phyloP scores from a whole-genome alignment of 2,329 filamentous ascomycete genomes.

The Colletotrichum endophyticum region DNA sequence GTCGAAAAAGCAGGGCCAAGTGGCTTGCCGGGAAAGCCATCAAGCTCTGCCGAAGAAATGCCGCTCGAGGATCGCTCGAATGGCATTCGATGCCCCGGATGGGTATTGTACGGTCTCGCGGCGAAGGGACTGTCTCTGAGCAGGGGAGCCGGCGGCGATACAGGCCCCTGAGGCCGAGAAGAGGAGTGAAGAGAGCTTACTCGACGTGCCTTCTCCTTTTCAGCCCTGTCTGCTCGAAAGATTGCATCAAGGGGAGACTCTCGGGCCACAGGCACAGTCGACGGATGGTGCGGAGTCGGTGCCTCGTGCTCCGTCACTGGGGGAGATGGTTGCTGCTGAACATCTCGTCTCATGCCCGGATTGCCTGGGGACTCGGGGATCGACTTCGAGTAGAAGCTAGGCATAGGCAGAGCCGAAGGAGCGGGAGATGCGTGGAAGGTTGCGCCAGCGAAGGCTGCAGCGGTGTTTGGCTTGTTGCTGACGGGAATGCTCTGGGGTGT shows the following conservation, averaged over 20 bases:
- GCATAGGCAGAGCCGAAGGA: slow-evolving; percentile 86
- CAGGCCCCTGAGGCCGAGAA: slow-evolving; percentile 42
- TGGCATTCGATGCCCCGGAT: slow-evolving; percentile 12
- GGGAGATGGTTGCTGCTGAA: slow-evolving; percentile 52
- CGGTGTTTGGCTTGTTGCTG: slow-evolving; percentile 49
- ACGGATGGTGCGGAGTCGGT: slow-evolving; percentile 46
- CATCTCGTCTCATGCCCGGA: slow-evolving; percentile 32
- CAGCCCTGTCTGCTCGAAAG: slow-evolving; percentile 85
- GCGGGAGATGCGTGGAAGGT: slow-evolving; percentile 96
- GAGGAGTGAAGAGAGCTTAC: slow-evolving; percentile 54
- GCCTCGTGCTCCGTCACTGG: slow-evolving; percentile 59
- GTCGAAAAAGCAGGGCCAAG: slow-evolving; percentile 74
- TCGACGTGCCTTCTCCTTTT: slow-evolving; percentile 67
- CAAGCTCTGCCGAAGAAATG: slow-evolving; percentile 73
- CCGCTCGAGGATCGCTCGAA: slow-evolving; percentile 35
- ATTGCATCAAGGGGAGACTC: slow-evolving; percentile 88
- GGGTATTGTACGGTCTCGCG: slow-evolving; percentile 9
- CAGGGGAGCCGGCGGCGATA: slow-evolving; percentile 56
- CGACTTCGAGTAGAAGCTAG: slow-evolving; percentile 82
- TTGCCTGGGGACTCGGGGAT: slow-evolving; percentile 66
- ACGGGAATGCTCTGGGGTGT: slow-evolving; percentile 34
- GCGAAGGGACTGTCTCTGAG: slow-evolving; percentile 30
- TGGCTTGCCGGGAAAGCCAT: slow-evolving; percentile 58
- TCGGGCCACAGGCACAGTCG: slow-evolving; percentile 35
- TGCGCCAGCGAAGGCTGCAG: slow-evolving; percentile 82